Conservation (phyloP, 2,329 filamentous ascomycete species). For the Trichoderma harzianum region DNA sequence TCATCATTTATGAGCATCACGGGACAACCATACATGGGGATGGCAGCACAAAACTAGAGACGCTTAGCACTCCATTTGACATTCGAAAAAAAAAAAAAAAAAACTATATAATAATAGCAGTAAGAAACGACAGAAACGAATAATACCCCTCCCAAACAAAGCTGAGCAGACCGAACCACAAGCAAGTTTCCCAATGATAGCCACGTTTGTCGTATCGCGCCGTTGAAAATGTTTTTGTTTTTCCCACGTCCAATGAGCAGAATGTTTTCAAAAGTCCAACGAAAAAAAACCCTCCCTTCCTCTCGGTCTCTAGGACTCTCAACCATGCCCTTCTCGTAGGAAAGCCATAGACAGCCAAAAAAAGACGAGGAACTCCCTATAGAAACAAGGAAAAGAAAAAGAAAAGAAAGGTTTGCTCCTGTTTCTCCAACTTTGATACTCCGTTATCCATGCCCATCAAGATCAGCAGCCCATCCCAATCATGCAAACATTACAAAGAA, state of each 20-base stretch:
- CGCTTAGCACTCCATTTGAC: neutral
- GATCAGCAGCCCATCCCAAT: conserved; percentile 5
- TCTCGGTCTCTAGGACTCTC: neutral
- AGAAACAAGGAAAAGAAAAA: neutral
- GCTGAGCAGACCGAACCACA: neutral
- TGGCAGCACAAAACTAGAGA: neutral
- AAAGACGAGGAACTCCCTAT: neutral
- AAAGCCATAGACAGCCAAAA: neutral
- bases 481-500: neutral
- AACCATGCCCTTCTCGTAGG: neutral
- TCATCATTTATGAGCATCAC: neutral
- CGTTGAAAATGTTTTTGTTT: neutral
- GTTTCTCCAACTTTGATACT: conserved; percentile 10
- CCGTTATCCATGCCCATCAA: conserved; percentile 5
- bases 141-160: neutral
- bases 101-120: neutral
- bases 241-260: neutral
- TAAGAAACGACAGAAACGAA: neutral
- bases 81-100: neutral
- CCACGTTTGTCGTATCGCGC: neutral
- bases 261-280: neutral
- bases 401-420: neutral
- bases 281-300: neutral
- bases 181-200: neutral
- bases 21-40: too few relatives aligned